Conservation (phyloP, 2,329 filamentous ascomycete species). For the Aspergillus clavatus region DNA sequence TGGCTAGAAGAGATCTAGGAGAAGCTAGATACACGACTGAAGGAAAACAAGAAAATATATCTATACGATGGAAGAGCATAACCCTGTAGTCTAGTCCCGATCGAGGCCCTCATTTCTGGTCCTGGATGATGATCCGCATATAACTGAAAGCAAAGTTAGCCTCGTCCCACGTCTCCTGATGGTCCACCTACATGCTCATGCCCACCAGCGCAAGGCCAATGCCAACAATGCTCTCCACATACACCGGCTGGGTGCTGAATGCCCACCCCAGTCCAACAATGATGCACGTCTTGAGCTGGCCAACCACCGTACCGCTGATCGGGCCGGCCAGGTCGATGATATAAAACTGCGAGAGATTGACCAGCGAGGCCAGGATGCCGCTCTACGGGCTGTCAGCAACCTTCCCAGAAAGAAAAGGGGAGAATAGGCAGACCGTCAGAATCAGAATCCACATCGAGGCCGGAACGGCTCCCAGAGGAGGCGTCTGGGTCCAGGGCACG, state of each 20-base stretch:
- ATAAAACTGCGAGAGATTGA: slow-evolving; percentile 21
- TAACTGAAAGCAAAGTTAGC: neutral
- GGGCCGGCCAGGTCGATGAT: slow-evolving; percentile 44
- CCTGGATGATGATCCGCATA: neutral
- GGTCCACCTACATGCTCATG: slow-evolving; percentile 17
- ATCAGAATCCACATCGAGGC: slow-evolving; percentile 15
- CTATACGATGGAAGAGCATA: too few relatives aligned
- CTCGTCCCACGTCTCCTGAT: neutral
- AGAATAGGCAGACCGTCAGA: slow-evolving; percentile 10
- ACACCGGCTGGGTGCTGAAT: slow-evolving; percentile 10
- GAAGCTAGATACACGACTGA: too few relatives aligned
- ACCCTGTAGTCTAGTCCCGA: too few relatives aligned
- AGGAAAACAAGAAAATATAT: too few relatives aligned
- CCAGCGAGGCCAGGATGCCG: slow-evolving; percentile 18
- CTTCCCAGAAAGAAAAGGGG: too few relatives aligned
- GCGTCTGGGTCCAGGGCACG: slow-evolving; percentile 14
- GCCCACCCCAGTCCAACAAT: slow-evolving; percentile 61
- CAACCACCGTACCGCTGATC: slow-evolving; percentile 62
- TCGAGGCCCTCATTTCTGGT: neutral
- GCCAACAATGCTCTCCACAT: slow-evolving; percentile 13
- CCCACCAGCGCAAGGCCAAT: slow-evolving; percentile 17
- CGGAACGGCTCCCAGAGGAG: slow-evolving; percentile 13
- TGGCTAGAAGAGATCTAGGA: too few relatives aligned
- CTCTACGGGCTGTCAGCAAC: slow-evolving; percentile 8
- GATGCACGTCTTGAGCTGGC: slow-evolving; percentile 61